Evolutionary conservation across 2,329 filamentous ascomycete species (phyloP).

Genomic region (Sarocladium brachiariae): DNA sequence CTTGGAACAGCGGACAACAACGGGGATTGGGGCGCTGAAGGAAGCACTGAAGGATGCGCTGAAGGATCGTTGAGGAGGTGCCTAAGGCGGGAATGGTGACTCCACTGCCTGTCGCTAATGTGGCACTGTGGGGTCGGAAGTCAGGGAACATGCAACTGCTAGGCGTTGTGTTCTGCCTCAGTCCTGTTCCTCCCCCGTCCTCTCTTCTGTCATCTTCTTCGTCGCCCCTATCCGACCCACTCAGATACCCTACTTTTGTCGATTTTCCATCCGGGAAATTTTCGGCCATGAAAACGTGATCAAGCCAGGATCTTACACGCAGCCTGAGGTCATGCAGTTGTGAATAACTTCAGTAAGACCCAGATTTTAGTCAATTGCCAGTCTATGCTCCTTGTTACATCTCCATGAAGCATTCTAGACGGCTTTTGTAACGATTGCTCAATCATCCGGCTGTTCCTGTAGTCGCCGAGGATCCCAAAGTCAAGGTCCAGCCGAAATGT

Average conservation of each 20-base stretch:
- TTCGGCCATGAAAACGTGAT: constrained; percentile 9
- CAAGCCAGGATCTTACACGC: not conserved
- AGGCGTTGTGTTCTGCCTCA: not conserved
- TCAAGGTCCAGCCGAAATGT: not conserved
- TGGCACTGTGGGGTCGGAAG: not conserved
- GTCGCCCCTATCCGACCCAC: too few relatives aligned
- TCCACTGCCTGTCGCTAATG: not conserved
- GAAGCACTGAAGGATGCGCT: not conserved
- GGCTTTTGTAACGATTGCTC: not conserved
- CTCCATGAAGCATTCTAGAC: too few relatives aligned
- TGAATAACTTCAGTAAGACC: not conserved
- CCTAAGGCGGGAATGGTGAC: constrained; percentile 2
- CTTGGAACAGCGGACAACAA: not conserved
- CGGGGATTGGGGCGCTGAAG: not conserved
- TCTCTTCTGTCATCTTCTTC: not conserved
- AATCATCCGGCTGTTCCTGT: not conserved
- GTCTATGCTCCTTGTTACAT: too few relatives aligned
- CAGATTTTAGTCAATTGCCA: too few relatives aligned
- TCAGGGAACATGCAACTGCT: too few relatives aligned
- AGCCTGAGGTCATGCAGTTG: not conserved
- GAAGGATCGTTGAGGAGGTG: not conserved
- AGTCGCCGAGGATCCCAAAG: not conserved
- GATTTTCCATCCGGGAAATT: constrained; percentile 11
- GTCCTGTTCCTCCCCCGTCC: not conserved
- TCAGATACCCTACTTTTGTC: not conserved